Conservation (phyloP, 768 basidiomycete species). For the Obba rivulosa region DNA sequence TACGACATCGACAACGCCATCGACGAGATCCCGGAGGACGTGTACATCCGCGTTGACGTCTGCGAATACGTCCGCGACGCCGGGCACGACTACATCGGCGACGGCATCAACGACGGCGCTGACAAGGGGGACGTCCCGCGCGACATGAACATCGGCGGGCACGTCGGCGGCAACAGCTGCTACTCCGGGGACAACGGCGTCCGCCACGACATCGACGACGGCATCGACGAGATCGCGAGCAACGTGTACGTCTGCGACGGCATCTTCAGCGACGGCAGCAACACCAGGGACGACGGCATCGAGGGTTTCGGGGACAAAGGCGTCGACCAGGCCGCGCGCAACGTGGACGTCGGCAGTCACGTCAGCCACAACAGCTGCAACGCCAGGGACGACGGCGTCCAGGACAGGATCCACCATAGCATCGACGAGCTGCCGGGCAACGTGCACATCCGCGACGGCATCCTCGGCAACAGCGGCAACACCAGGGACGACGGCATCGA, state of each 20-base stretch:
- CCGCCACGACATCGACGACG: not conserved
- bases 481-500: not conserved
- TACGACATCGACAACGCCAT: not conserved
- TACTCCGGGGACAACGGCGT: not conserved
- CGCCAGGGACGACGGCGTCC: not conserved
- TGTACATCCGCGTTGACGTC: not conserved
- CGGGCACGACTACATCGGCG: not conserved
- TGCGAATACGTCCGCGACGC: not conserved
- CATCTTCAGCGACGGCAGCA: not conserved
- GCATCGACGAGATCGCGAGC: conserved; percentile 1
- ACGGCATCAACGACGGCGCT: not conserved
- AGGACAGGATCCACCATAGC: not conserved
- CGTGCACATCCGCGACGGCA: not conserved
- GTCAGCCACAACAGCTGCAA: not conserved
- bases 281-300: not conserved
- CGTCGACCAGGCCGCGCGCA: not conserved
- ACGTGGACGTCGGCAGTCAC: not conserved
- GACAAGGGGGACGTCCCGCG: not conserved
- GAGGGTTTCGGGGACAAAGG: not conserved
- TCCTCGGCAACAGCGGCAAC: not conserved
- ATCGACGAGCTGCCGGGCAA: not conserved
- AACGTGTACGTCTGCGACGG: not conserved
- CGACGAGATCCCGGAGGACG: not conserved
- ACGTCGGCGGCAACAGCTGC: not conserved
- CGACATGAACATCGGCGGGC: not conserved